These are phyloP conservation scores for Paecilomyces fulvus DNA, from an alignment of 2,329 filamentous ascomycete genomes.

Conservation along the genomic window DNA sequence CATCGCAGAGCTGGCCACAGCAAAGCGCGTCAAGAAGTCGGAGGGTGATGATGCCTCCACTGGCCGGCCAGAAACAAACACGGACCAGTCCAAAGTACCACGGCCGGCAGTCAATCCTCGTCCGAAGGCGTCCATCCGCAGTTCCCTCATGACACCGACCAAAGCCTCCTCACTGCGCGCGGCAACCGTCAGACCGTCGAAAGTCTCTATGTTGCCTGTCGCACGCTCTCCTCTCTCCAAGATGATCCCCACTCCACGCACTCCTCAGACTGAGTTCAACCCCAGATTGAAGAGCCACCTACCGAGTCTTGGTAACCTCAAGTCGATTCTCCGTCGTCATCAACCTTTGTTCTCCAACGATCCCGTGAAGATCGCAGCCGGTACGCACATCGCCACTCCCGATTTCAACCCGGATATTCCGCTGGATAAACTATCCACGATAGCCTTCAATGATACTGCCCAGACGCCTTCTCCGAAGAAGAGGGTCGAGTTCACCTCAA, in stretches of 20 bases:
- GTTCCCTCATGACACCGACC: constrained; percentile 66
- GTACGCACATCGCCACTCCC: constrained; percentile 43
- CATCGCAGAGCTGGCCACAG: constrained; percentile 21
- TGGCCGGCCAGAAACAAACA: constrained; percentile 35
- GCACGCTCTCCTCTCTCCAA: constrained; percentile 46
- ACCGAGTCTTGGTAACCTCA: constrained; percentile 47
- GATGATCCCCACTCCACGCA: constrained; percentile 35
- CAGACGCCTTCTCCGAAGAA: constrained; percentile 68
- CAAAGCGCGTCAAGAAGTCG: constrained; percentile 64
- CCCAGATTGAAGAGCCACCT: constrained; percentile 34
- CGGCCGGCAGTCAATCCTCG: constrained; percentile 10
- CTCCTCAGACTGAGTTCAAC: constrained; percentile 41
- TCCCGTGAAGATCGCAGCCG: constrained; percentile 50
- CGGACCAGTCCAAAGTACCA: constrained; percentile 1
- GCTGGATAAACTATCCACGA: constrained; percentile 25
- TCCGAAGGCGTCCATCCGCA: constrained; percentile 40
- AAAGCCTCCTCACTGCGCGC: constrained; percentile 62
- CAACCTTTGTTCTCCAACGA: constrained; percentile 52
- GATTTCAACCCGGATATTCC: constrained; percentile 44
- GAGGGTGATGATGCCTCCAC: constrained; percentile 62
- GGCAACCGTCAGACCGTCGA: constrained; percentile 47
- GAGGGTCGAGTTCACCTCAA: constrained; percentile 71
- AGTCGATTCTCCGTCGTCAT: constrained; percentile 56
- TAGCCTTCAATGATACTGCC: constrained; percentile 21
- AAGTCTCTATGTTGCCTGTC: constrained; percentile 47